phyloP scores from a whole-genome alignment of 805 yeast species.

The Ogataea minuta region DNA sequence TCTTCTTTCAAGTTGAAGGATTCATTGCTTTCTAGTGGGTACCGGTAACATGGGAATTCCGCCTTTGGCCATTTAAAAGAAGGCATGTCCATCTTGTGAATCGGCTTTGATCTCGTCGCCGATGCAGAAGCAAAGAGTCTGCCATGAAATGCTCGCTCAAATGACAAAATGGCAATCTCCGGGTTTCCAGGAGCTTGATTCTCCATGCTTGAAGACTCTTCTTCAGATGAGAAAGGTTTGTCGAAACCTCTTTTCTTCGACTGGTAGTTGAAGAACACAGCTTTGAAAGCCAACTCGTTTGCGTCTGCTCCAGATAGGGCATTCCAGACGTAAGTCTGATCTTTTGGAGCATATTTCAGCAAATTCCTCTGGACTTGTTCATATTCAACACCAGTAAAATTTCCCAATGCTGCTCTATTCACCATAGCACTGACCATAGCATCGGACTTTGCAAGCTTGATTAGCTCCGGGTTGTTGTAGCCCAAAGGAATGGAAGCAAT shows the following conservation, averaged over 20 bases:
- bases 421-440: constrained; percentile 71
- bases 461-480: constrained; percentile 77
- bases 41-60: constrained; percentile 72
- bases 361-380: constrained; percentile 53
- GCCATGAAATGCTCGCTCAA: constrained; percentile 91
- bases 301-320: constrained; percentile 87
- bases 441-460: constrained; percentile 65
- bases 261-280: constrained; percentile 81
- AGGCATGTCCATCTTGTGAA: constrained; percentile 91
- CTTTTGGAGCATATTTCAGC: constrained; percentile 74
- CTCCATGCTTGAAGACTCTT: constrained; percentile 70
- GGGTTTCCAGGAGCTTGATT: constrained; percentile 89
- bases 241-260: constrained; percentile 62
- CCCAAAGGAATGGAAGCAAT: constrained; percentile 85
- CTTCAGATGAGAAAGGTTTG: constrained; percentile 63
- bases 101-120: constrained; percentile 89
- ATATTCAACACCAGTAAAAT: constrained; percentile 70
- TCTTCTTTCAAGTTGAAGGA: constrained; percentile 75
- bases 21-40: constrained; percentile 85
- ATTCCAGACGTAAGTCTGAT: constrained; percentile 72
- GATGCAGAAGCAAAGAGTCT: constrained; percentile 90
- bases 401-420: constrained; percentile 83
- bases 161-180: constrained; percentile 78
- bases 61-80: constrained; percentile 97
- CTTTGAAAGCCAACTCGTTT: constrained; percentile 85